Base-by-base conservation (phyloP, 495 filamentous ascomycete genomes). In the Aspergillus haitiensis region DNA sequence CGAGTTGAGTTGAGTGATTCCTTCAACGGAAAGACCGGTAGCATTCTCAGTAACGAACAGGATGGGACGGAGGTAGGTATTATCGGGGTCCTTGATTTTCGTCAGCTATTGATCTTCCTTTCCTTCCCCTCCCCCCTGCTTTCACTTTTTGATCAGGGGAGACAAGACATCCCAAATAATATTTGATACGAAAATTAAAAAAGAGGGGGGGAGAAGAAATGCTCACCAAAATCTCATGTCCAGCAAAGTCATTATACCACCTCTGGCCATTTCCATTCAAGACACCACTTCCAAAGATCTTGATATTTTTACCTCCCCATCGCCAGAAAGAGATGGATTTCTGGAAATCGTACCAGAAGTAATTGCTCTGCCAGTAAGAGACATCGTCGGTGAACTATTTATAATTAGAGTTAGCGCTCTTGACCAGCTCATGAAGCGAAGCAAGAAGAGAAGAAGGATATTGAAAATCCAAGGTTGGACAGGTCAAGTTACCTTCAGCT, bases 261-360 rank as follows among this genome's bases (percentile, higher is more conserved):
- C 66, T 64, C 65, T 81, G 78, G 0, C 83, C 83, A 59, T 85
- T 84, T 0, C 83, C 82, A 62, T 84, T 83, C 36, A 84, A 54
- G 13, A 75, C 70, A 7, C 82, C 83, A 3, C 65, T 64, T 18
- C 82, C 83, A 47, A 75, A 82, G 61, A 86, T 83, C 56, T 78
- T 78, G 66, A 86, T 79, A 63, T 84, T 73, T 51, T 78, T 70
- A 6, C 83, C 82, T 53, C 82, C 83, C 81, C 80, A 85, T 39
- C 80, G 72, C 82, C 81, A 86, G 64, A 84, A 85, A n/a, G 80
- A 79, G 51, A 84, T 80, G 9, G 78, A 82, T 64, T 84, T 82
- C 57, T 85, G 82, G 73, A 84, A 86, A 12, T 75, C 70, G 57
- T 84, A 80, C 55, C 68, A 76, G 68, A 82, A 85, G 62, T 82